These are phyloP conservation scores for Nevesoporus exiguus DNA, from an alignment of 768 basidiomycete genomes.

Conservation along the genomic window DNA sequence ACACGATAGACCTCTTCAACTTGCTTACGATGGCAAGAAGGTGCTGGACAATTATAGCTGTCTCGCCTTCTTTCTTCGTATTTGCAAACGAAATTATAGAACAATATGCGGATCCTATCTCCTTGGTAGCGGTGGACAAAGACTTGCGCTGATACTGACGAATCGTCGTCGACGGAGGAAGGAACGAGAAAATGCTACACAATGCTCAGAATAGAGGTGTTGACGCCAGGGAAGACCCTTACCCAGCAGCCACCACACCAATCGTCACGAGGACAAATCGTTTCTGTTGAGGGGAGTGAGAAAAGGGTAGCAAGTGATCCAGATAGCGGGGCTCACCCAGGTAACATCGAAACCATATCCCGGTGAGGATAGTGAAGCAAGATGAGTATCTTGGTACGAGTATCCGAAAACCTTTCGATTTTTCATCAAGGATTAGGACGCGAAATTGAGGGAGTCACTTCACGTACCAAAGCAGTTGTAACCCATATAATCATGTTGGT, in stretches of 20 bases:
- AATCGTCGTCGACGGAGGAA: conserved; percentile 74
- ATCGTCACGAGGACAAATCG: conserved; percentile 66
- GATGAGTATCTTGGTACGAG: conserved; percentile 62
- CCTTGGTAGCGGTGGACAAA: conserved; percentile 62
- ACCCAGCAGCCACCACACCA: conserved; percentile 81
- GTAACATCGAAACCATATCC: conserved; percentile 66
- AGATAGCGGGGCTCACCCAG: conserved; percentile 47
- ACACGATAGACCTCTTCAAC: conserved; percentile 54
- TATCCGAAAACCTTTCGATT: conserved; percentile 60
- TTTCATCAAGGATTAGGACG: background rate
- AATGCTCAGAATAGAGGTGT: conserved; percentile 1
- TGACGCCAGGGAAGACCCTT: conserved; percentile 18
- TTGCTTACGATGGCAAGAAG: conserved; percentile 75
- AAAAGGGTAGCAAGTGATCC: background rate
- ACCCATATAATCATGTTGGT: conserved; percentile 68
- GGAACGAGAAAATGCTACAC: conserved; percentile 60
- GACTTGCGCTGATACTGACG: conserved; percentile 68
- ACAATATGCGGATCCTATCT: conserved; percentile 73
- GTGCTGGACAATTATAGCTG: conserved; percentile 55
- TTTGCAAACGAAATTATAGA: conserved; percentile 71
- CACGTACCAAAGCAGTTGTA: conserved; percentile 54
- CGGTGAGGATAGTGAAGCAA: conserved; percentile 45
- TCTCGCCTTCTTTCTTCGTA: conserved; percentile 46
- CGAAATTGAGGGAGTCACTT: background rate
- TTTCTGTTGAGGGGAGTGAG: conserved; percentile 35